Evolutionary conservation across 768 basidiomycete genomes (phyloP), one percentile per base, ranked within the genome.

Genomic region (Rhodosporidiobolus odoratus): DNA sequence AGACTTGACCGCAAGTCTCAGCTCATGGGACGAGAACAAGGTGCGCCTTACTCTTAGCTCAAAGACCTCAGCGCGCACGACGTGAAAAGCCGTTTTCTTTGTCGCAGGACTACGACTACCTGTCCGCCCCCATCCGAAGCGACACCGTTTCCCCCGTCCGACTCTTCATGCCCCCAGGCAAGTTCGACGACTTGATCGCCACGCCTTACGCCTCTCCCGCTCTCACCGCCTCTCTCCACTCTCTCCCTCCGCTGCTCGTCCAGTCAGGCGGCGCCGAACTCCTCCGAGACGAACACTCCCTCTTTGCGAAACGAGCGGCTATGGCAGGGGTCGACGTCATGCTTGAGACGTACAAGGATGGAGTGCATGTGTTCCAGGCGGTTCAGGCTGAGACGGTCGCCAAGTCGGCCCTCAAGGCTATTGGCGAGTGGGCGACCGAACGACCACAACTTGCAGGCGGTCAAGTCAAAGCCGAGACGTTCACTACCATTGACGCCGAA

Each of bases 181-280:
- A 86, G 67, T 94, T 91, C 78, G 81, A 93, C 50, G 92, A 19
- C 35, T n/a, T 38, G 12, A 30, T 68, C 40, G 3, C 91, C 1
- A 90, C 95, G 78, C 94, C 94, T 12, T 98, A 98, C 75, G 93
- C 89, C 17, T 92, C 90, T 69, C 94, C 80, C 4, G 54, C 91
- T 3, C 81, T 97, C n/a, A 94, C 95, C 75, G 93, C 92, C 25
- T 85, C 91, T 77, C 87, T 93, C 71, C 80, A 83, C 21, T 87
- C 87, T 12, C 81, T 98, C 27, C 94, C 95, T 10, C 93, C 94
- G 1, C 78, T 97, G 78, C 84, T 98, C 16, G 88, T 96, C 50
- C 91, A 94, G 76, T 86, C 86, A 8, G 95, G 94, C 32, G 93
- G 94, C 67, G 87, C 89, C 4, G 95, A 98, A 78, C 90, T 92